These are phyloP conservation scores for Alternaria ethzedia DNA, from an alignment of 2,329 filamentous ascomycete genomes.

Conservation along the genomic window DNA sequence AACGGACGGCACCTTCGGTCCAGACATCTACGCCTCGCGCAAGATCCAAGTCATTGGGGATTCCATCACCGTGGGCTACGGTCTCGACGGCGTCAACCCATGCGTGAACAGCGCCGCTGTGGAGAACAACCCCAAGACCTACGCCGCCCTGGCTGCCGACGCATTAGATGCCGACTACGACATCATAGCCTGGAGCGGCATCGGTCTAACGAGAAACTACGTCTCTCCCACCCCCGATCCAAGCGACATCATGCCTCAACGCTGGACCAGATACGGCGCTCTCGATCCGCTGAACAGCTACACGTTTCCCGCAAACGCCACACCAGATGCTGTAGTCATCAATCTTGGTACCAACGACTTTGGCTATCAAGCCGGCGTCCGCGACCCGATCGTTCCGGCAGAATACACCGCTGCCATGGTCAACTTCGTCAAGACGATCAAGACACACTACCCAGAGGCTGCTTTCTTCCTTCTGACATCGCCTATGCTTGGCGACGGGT, in stretches of 20 bases:
- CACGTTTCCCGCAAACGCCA: conserved; percentile 43
- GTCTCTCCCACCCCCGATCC: conserved; percentile 32
- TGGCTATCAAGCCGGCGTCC: conserved; percentile 35
- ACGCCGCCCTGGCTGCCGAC: conserved; percentile 52
- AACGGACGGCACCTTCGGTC: conserved; percentile 35
- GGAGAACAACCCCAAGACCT: conserved; percentile 52
- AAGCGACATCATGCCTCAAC: conserved; percentile 48
- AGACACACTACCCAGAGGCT: conserved; percentile 46
- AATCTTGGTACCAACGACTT: conserved; percentile 57
- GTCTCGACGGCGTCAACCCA: conserved; percentile 50
- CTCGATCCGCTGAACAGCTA: conserved; percentile 50
- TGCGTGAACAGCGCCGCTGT: conserved; percentile 51
- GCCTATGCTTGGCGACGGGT: conserved; percentile 51
- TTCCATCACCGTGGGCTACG: conserved; percentile 56
- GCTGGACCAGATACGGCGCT: conserved; percentile 54
- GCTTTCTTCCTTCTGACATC: conserved; percentile 52
- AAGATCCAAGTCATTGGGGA: conserved; percentile 56
- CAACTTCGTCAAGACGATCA: conserved; percentile 43
- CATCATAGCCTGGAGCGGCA: conserved; percentile 55
- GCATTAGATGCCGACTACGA: conserved; percentile 53
- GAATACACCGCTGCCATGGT: conserved; percentile 26
- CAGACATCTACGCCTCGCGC: conserved; percentile 30
- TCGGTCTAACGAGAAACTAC: conserved; percentile 53
- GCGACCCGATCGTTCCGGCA: conserved; percentile 11
- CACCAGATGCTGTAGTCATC: conserved; percentile 51